Conservation (phyloP, 2,329 filamentous ascomycete species). For the Talaromyces sp. region DNA sequence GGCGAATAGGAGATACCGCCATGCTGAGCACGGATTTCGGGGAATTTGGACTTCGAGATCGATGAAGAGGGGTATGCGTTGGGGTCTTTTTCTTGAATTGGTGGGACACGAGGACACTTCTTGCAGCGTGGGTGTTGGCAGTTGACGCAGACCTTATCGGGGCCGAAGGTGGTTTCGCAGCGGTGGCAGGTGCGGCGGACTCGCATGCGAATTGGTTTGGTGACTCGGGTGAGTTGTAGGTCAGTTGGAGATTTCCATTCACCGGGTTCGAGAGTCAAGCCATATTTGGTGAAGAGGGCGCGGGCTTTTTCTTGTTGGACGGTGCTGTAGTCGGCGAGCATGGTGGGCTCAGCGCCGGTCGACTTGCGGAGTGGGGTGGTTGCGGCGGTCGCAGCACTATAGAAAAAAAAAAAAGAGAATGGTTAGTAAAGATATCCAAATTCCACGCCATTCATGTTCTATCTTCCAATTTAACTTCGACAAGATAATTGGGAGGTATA, state of each 20-base stretch:
- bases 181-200: slow-evolving; percentile 70
- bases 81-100: slow-evolving; percentile 64
- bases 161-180: slow-evolving; percentile 74
- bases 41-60: slow-evolving; percentile 43
- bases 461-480: not conserved
- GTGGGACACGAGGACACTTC: slow-evolving; percentile 75
- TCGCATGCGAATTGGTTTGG: slow-evolving; percentile 51
- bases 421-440: not conserved
- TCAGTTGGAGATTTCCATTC: slow-evolving; percentile 45
- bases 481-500: too few species aligned
- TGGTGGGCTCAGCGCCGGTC: slow-evolving; percentile 20
- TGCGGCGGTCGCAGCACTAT: not conserved
- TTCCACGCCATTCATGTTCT: not conserved
- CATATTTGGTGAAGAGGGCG: slow-evolving; percentile 51
- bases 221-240: slow-evolving; percentile 43
- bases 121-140: slow-evolving; percentile 82
- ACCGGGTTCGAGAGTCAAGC: slow-evolving; percentile 45
- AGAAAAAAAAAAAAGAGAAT: not conserved
- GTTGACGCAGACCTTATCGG: slow-evolving; percentile 70
- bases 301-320: slow-evolving; percentile 49
- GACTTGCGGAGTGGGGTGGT: slow-evolving; percentile 12
- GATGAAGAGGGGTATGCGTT: slow-evolving; percentile 43
- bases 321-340: slow-evolving; percentile 37
- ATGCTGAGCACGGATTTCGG: slow-evolving; percentile 35
- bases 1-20: slow-evolving; percentile 34